Evolutionary conservation across 2,329 filamentous ascomycete species (phyloP).

Genomic region (Coniochaeta sp.): DNA sequence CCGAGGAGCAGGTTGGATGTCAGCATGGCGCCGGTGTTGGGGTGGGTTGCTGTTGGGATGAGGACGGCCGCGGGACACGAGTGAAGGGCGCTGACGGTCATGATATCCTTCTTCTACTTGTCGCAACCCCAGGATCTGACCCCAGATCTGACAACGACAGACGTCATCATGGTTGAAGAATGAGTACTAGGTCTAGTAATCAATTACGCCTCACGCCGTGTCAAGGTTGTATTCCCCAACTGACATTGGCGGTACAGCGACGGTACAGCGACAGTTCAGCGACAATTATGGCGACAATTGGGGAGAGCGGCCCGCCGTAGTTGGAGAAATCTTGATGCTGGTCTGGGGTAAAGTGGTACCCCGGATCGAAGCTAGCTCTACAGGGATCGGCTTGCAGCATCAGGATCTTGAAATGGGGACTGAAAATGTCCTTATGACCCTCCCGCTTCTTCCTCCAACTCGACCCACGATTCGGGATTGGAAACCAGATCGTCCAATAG

Average conservation of each 20-base stretch:
- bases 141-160: neutral
- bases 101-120: neutral
- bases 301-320: too few species aligned
- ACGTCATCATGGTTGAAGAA: neutral
- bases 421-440: neutral
- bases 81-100: neutral
- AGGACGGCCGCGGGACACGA: neutral
- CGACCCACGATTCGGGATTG: slow-evolving; percentile 1
- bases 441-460: slow-evolving; percentile 11
- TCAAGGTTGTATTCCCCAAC: too few species aligned
- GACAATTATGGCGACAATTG: too few species aligned
- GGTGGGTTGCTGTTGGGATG: neutral
- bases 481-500: slow-evolving; percentile 47
- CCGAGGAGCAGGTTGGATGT: neutral
- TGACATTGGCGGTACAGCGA: too few species aligned
- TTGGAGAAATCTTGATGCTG: too few species aligned
- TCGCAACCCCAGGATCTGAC: neutral
- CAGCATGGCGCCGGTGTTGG: neutral
- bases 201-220: too few species aligned
- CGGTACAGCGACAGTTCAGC: too few species aligned
- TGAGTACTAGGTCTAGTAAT: too few species aligned
- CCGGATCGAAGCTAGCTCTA: too few species aligned
- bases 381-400: too few species aligned
- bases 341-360: too few species aligned
- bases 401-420: too few species aligned